Percentiles rank a stretch among this genome's conserved stretches.
These are phyloP conservation scores for Tylopilus sp. DNA, from an alignment of 1,284 basidiomycete genomes.

Conservation along the genomic window DNA sequence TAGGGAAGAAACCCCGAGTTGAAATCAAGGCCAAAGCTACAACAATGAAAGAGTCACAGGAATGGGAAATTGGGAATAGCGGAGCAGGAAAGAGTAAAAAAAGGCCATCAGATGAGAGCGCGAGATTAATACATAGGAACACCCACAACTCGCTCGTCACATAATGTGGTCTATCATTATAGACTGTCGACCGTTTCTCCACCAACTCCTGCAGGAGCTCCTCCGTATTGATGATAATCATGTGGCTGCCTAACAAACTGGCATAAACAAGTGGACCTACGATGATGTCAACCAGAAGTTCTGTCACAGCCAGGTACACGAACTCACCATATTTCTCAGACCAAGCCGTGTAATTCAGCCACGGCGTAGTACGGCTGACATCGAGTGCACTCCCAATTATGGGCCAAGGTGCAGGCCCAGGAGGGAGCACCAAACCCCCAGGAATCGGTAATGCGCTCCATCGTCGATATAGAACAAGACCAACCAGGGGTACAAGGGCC, in stretches of 20 bases:
- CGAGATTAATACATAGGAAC: neutral
- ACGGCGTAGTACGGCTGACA: constrained; percentile 6
- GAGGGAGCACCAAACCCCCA: constrained; percentile 10
- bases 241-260: constrained; percentile 22
- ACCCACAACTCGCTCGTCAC: constrained; percentile 16
- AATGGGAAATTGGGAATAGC: too few relatives aligned
- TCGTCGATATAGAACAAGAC: neutral
- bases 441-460: neutral
- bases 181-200: constrained; percentile 34
- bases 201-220: constrained; percentile 33
- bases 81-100: neutral
- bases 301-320: neutral
- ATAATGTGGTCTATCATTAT: constrained; percentile 31
- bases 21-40: constrained; percentile 15
- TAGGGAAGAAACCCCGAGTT: constrained; percentile 17
- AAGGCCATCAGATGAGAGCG: neutral
- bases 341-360: constrained; percentile 19
- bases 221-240: constrained; percentile 37
- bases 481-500: neutral
- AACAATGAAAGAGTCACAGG: neutral
- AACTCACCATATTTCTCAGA: constrained; percentile 13
- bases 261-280: constrained; percentile 13
- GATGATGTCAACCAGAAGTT: neutral
- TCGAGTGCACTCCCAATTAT: constrained; percentile 13
- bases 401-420: constrained; percentile 16